Evolutionary conservation across 106 monocot species (phyloP).

Genomic region (Alisma plantagoaquatica): DNA sequence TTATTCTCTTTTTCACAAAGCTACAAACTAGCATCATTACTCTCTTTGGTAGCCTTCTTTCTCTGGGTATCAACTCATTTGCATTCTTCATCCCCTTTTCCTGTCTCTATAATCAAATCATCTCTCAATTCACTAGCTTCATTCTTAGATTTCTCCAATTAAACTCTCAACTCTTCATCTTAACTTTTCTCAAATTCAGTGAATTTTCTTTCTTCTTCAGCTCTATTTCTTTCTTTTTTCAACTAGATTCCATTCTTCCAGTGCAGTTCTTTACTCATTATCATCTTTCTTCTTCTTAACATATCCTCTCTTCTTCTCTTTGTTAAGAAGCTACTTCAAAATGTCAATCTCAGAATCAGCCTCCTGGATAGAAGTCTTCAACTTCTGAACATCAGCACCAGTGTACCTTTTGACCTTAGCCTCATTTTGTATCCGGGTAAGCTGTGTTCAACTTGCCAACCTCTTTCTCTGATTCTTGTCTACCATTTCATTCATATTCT

Average conservation of each 20-base stretch:
- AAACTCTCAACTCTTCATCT: slow-evolving; percentile 28
- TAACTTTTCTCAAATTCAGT: slow-evolving; percentile 44
- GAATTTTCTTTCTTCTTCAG: slow-evolving; percentile 40
- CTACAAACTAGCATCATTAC: slow-evolving; percentile 41
- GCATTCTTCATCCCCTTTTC: slow-evolving; percentile 24
- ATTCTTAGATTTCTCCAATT: slow-evolving; percentile 36
- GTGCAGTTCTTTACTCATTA: slow-evolving; percentile 35
- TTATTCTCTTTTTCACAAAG: no score
- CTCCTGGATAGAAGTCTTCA: slow-evolving; percentile 22
- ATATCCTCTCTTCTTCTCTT: slow-evolving; percentile 47
- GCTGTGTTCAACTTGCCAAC: slow-evolving; percentile 33
- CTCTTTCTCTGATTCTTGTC: slow-evolving; percentile 57
- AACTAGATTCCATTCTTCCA: slow-evolving; percentile 39
- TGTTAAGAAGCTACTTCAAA: slow-evolving; percentile 41
- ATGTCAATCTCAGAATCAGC: slow-evolving; percentile 38
- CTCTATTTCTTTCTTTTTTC: slow-evolving; percentile 49
- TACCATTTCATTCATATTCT: slow-evolving; percentile 21
- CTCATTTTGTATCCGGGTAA: slow-evolving; percentile 27
- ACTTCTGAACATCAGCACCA: slow-evolving; percentile 11
- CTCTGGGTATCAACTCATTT: slow-evolving; percentile 52
- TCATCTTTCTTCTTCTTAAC: slow-evolving; percentile 47
- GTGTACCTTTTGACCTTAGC: slow-evolving; percentile 1
- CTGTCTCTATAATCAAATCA: slow-evolving; percentile 24
- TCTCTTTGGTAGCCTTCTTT: slow-evolving; percentile 47
- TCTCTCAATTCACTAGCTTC: slow-evolving; percentile 53